Evolutionary conservation across 148 eudicot species (phyloP), one percentile per base, ranked within the genome.

Genomic region (Mesembryanthemum crystallinum): DNA sequence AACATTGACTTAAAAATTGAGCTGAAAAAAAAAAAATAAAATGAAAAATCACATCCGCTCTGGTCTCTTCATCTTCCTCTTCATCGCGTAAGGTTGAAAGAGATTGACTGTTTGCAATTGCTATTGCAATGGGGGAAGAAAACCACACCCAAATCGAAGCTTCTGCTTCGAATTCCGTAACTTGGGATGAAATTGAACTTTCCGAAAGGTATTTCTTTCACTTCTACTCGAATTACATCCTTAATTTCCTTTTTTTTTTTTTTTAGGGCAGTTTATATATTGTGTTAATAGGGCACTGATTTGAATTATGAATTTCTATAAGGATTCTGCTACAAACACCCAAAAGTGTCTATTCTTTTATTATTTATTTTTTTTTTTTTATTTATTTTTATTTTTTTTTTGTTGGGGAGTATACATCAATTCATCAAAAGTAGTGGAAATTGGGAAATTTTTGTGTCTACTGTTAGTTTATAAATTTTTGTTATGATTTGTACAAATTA

Each of bases 171-270:
- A 72, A 64, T 67, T 57, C 62, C 28, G 73, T 71, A 8, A 66
- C 77, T 15, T 78, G 77, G 77, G 77, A 75, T 32, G 82, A 84
- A 29, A 81, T 84, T 66, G 86, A 84, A 42, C 86, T 84, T 75
- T 74, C 84, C 63, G 86, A 84, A 81, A 76, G 82, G 86, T 84
- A 72, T 0, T 60, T 20, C 63, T 9, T 29, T 27, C 8, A 43
- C 67, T 77, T 23, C n/a, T 20, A 30, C 3, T 35, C 12, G n/a
- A 28, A 61, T 28, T 6, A 11, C 24, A 21, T 14, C 25, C 25
- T 4, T 25, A 37, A 18, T 1, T 58, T 29, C 3, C 8, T 20
- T 8, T 21, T 49, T 65, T 69, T 5, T 25, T 4, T 21, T 64
- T 2, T 24, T 52, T 35, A 21, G 52, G 1, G 27, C 27, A 10